Evolutionary conservation across 1,284 basidiomycete species (phyloP).

Genomic region (Irpex sp.): DNA sequence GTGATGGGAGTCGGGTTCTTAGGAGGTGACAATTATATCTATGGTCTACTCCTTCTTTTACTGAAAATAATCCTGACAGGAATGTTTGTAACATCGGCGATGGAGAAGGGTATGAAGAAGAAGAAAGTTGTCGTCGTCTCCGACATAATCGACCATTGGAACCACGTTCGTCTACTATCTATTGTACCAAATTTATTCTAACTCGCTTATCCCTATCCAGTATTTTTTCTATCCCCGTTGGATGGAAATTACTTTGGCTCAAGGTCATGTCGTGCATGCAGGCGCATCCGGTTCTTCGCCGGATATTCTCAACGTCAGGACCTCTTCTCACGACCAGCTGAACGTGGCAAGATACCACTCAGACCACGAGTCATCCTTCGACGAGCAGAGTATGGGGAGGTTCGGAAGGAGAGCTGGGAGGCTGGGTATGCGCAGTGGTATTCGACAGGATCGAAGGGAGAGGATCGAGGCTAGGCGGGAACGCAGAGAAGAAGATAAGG

Average conservation of each 20-base stretch:
- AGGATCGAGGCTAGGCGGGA: too few relatives aligned
- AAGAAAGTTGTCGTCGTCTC: background rate
- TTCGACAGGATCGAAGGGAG: too few relatives aligned
- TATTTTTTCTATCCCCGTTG: slow-evolving; percentile 35
- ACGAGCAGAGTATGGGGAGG: too few relatives aligned
- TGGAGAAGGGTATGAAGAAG: background rate
- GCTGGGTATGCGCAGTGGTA: too few relatives aligned
- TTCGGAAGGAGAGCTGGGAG: too few relatives aligned
- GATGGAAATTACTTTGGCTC: slow-evolving; percentile 33
- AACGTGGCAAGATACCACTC: too few relatives aligned
- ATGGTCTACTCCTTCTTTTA: too few relatives aligned
- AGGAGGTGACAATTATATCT: background rate
- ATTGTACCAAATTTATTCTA: too few relatives aligned
- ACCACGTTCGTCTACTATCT: background rate
- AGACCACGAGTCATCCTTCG: too few relatives aligned
- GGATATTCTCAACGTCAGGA: background rate
- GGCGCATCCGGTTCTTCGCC: slow-evolving; percentile 13
- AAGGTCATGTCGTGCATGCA: slow-evolving; percentile 25
- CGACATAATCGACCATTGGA: background rate
- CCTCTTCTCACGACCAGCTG: too few relatives aligned
- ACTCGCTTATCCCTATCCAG: slow-evolving; percentile 12
- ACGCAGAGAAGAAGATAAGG: too few relatives aligned
- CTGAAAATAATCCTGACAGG: background rate
- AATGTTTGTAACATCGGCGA: background rate
- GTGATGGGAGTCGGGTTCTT: background rate